These are phyloP conservation scores for Didymella lethalis DNA, from an alignment of 2,329 filamentous ascomycete genomes.

Conservation along the genomic window DNA sequence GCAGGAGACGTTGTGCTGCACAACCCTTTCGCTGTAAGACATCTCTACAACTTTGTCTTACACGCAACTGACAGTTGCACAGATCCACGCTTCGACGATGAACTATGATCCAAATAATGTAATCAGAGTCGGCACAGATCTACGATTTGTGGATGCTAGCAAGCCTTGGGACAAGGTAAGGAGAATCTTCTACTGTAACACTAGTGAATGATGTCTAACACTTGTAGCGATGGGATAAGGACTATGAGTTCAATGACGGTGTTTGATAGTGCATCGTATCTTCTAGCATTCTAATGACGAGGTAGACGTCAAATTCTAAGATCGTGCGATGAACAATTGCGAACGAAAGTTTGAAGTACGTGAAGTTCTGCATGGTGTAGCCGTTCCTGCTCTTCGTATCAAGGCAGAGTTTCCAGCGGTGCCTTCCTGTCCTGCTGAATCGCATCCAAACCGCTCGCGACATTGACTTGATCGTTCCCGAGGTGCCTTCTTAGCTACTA, in stretches of 20 bases:
- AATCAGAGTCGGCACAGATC: constrained; percentile 64
- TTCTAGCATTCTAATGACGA: too few species aligned
- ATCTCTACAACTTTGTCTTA: too few species aligned
- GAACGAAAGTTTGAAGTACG: neutral
- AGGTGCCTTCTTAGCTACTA: too few species aligned
- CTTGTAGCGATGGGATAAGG: constrained; percentile 44
- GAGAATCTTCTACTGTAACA: neutral
- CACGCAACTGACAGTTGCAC: constrained; percentile 17
- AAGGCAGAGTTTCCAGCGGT: neutral
- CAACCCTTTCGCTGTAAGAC: constrained; percentile 38
- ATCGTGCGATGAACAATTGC: neutral
- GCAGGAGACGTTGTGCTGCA: constrained; percentile 60
- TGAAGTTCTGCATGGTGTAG: neutral
- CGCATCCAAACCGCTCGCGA: neutral
- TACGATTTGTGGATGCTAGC: constrained; percentile 63
- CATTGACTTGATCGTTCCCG: neutral
- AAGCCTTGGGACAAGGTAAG: constrained; percentile 60
- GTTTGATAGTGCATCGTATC: neutral
- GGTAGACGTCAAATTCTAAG: too few species aligned
- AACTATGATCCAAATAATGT: constrained; percentile 61
- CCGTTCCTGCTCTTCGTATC: neutral
- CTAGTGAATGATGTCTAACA: neutral
- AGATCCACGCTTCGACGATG: constrained; percentile 66
- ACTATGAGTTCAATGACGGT: constrained; percentile 44
- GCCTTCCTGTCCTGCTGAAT: neutral